Base-by-base conservation (phyloP, 2,329 filamentous ascomycete species). In the Hypoxylon sp. region DNA sequence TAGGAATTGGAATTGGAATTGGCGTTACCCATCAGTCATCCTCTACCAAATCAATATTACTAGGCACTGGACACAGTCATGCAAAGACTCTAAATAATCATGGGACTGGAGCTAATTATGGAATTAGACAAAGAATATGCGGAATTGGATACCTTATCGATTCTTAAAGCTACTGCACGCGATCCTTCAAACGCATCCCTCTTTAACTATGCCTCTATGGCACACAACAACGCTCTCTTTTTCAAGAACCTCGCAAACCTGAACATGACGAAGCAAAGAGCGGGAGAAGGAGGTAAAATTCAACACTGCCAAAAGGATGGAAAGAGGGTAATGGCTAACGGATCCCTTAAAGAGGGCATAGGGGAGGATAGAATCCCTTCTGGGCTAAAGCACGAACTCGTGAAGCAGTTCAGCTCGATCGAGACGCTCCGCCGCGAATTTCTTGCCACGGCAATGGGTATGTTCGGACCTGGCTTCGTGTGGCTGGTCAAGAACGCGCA, bases 191-290 rank as follows among this genome's bases (percentile, higher is more conserved):
- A 88, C 70, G 96, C 96, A 46, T 86, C 91, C 74, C 84, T 91
- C 79, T 99, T 99, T 90, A 99, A 98, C 87, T 89, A 97, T 80
- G 96, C 96, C 80, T 97, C 93, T 75, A 97, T 97, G 92, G 93
- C 94, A 62, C 92, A 93, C 86, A 98, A 98, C 88, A 98, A 90
- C 80, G 84, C 90, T 78, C 91, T 94, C 85, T 95, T 94, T 88
- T 94, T 95, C 86, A 80, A 87, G 73, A 81, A 85, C 69, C 80
- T 90, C 57, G 78, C 79, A 17, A 71, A 71, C 46, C 50, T 73
- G 22, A 51, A 67, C 5, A 37, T 31, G 1, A 22, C 60, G 5
- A 62, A 54, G 5, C 17, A 60, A 22, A 3, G 17, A 44, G n/a
- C n/a, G 39, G 39, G 2, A 66, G 11, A 29, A 44, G 46, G 35